A percentile compares a stretch with the other conserved stretches of the same genome.
These are phyloP conservation scores for Brassica carinata DNA, from an alignment of 345 rosid species.

Conservation along the genomic window DNA sequence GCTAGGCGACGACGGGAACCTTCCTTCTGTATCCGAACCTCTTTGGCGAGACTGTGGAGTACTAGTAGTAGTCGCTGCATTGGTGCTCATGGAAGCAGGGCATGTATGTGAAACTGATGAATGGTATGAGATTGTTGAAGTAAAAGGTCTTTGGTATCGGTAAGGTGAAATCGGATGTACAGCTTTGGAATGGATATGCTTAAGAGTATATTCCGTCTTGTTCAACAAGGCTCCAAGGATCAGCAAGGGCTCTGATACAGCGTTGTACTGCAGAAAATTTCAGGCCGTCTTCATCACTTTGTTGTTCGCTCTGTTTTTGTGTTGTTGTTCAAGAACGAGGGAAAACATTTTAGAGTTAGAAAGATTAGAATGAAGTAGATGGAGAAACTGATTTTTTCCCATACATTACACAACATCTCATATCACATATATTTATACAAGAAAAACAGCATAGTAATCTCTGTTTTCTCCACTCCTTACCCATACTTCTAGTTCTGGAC, in stretches of 20 bases:
- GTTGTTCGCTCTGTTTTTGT: neutral
- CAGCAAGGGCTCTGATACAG: neutral
- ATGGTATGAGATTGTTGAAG: conserved; percentile 22
- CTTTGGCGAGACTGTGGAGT: conserved; percentile 65
- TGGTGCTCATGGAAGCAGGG: no score
- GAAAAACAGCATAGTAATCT: neutral
- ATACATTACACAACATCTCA: neutral
- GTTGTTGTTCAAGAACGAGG: neutral
- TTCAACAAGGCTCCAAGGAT: neutral
- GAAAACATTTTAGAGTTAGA: neutral
- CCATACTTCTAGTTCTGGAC: neutral
- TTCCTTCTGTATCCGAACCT: conserved; percentile 87
- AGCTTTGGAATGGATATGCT: neutral
- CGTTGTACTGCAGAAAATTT: neutral
- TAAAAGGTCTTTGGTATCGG: conserved; percentile 61
- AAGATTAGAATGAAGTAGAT: neutral
- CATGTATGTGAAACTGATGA: no score
- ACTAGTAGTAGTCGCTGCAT: neutral
- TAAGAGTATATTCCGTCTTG: neutral
- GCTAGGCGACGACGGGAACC: conserved; percentile 96
- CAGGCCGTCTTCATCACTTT: neutral
- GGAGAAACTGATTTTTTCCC: neutral
- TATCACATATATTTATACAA: neutral
- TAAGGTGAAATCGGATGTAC: conserved; percentile 55
- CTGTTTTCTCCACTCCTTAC: neutral